These are phyloP conservation scores for Debaryomyces tyrocola DNA, from an alignment of 805 yeast genomes.

Conservation along the genomic window DNA sequence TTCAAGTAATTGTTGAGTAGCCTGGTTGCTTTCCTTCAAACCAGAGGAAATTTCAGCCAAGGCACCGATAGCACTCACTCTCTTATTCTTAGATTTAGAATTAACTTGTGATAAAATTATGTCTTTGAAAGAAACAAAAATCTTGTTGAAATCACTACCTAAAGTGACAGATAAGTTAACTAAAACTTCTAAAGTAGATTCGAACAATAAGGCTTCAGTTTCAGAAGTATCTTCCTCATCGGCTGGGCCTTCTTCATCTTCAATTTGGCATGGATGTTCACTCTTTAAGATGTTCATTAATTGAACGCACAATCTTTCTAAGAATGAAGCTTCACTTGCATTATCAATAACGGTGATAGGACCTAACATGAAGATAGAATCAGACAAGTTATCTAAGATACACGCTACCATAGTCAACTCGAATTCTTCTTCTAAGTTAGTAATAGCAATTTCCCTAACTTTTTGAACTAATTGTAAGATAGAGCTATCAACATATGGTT, in stretches of 20 bases:
- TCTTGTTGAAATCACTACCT: conserved; percentile 71
- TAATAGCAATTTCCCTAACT: conserved; percentile 67
- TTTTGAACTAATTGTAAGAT: conserved; percentile 59
- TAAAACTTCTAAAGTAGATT: conserved; percentile 82
- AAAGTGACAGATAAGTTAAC: conserved; percentile 75
- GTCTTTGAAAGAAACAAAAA: conserved; percentile 73
- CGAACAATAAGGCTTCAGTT: conserved; percentile 67
- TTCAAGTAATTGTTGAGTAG: conserved; percentile 66
- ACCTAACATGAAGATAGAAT: conserved; percentile 69
- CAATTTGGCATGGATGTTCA: conserved; percentile 80
- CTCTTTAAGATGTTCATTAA: conserved; percentile 74
- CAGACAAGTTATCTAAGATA: conserved; percentile 71
- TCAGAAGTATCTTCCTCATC: conserved; percentile 51
- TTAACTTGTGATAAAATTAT: conserved; percentile 55
- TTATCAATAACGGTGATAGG: conserved; percentile 66
- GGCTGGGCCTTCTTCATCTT: conserved; percentile 65
- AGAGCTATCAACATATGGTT: conserved; percentile 57
- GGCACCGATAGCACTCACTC: conserved; percentile 84
- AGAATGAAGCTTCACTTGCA: conserved; percentile 48
- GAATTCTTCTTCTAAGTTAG: conserved; percentile 71
- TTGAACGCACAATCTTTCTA: conserved; percentile 70
- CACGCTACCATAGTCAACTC: conserved; percentile 81
- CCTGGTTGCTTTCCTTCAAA: conserved; percentile 65
- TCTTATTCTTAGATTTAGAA: conserved; percentile 65
- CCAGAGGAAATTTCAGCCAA: conserved; percentile 86